Conservation (phyloP, 768 basidiomycete genomes). For the Leccinum ochraceum region DNA sequence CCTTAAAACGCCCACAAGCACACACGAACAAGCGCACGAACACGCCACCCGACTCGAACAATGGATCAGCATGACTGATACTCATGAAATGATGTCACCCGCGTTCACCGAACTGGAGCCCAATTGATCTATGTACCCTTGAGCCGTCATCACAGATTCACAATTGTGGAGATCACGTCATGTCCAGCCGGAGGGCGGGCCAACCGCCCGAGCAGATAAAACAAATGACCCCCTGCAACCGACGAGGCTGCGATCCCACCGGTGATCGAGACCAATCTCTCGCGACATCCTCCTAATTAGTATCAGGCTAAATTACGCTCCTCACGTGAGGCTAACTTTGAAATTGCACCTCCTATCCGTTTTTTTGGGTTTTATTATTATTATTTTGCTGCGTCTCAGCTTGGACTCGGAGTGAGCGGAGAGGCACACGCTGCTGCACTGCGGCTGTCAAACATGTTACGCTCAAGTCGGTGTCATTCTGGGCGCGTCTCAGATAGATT, state of each 20-base stretch:
- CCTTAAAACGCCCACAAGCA: neutral
- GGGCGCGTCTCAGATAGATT: slow-evolving; percentile 6
- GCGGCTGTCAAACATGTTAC: neutral
- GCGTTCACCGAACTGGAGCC: neutral
- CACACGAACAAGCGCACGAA: neutral
- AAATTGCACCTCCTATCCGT: neutral
- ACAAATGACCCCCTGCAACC: neutral
- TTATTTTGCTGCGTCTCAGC: neutral
- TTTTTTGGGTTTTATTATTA: neutral
- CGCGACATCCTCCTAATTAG: neutral
- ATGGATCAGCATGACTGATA: neutral
- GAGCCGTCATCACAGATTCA: too few relatives aligned
- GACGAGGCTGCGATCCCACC: neutral
- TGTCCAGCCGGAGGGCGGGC: neutral
- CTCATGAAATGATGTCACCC: neutral
- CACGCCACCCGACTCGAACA: neutral
- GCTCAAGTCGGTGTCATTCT: neutral
- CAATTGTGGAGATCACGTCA: too few relatives aligned
- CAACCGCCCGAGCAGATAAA: neutral
- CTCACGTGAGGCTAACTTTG: slow-evolving; percentile 1
- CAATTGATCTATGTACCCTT: too few relatives aligned
- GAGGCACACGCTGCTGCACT: neutral
- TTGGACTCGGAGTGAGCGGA: too few relatives aligned
- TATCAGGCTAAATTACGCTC: neutral
- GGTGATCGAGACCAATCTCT: neutral